Conservation (phyloP, 148 eudicot species). For the Persicaria maculosa region DNA sequence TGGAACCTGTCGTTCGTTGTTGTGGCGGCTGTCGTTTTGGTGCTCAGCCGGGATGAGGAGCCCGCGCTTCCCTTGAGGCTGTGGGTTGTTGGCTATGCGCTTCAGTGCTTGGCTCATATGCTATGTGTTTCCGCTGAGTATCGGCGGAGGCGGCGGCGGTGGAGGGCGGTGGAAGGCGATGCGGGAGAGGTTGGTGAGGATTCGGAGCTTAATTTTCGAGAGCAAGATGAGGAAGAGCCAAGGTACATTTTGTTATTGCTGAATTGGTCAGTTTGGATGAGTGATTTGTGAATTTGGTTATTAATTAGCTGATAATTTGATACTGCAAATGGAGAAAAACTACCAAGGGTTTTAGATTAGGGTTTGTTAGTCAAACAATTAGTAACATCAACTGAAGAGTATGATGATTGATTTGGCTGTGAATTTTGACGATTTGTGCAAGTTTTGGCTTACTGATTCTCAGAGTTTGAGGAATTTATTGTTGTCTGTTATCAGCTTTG, state of each 20-base stretch:
- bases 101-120: conserved; percentile 64
- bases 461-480: not conserved
- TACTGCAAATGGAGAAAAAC: not conserved
- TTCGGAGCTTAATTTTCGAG: not conserved
- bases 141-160: conserved; percentile 27
- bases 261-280: not conserved
- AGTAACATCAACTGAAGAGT: not conserved
- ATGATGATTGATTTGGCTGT: conserved; percentile 1
- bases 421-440: not conserved
- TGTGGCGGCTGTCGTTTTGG: conserved; percentile 16
- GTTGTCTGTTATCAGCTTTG: conserved; percentile 29
- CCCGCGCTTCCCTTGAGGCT: conserved; percentile 41
- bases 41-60: conserved; percentile 26
- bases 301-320: not conserved
- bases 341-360: not conserved
- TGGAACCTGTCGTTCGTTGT: conserved; percentile 17
- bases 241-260: conserved; percentile 18
- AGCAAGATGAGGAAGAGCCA: conserved; percentile 19
- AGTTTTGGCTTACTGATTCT: not conserved
- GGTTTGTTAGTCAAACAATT: not conserved
- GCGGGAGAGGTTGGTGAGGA: conserved; percentile 7
- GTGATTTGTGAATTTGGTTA: not conserved
- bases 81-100: conserved; percentile 56
- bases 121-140: conserved; percentile 50
- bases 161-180: not conserved